A percentile compares a stretch with the other conserved stretches of the same genome.
Evolutionary conservation across 2,329 filamentous ascomycete species (phyloP).

Genomic region (Clarireedia monteithiana): DNA sequence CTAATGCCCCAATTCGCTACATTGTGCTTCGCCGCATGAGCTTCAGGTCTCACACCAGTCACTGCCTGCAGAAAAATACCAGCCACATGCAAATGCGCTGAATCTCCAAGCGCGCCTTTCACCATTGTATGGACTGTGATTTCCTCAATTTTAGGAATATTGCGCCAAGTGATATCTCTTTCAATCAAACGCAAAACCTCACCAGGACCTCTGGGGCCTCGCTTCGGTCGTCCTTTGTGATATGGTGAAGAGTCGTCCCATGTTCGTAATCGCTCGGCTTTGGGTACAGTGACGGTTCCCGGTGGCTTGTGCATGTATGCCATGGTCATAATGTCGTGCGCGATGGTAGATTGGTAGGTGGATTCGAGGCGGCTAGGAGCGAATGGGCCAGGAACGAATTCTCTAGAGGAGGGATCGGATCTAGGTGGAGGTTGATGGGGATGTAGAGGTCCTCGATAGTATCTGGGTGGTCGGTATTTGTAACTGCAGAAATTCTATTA

Average conservation of each 20-base stretch:
- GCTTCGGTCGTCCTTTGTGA: constrained; percentile 80
- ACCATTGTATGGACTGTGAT: constrained; percentile 77
- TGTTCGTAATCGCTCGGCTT: constrained; percentile 61
- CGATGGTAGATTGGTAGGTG: constrained; percentile 81
- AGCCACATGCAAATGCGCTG: constrained; percentile 70
- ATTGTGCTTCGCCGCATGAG: constrained; percentile 62
- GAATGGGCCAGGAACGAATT: constrained; percentile 89
- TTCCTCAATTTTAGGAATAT: constrained; percentile 73
- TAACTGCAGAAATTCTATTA: constrained; percentile 52
- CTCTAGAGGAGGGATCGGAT: constrained; percentile 79
- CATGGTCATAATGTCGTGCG: constrained; percentile 80
- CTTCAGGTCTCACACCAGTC: constrained; percentile 63
- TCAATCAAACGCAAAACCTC: constrained; percentile 66
- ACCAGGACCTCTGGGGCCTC: constrained; percentile 69
- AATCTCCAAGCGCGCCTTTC: constrained; percentile 58
- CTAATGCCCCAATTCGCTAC: constrained; percentile 70
- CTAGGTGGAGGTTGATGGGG: constrained; percentile 83
- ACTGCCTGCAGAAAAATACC: constrained; percentile 81
- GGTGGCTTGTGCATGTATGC: constrained; percentile 82
- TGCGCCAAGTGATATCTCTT: constrained; percentile 68
- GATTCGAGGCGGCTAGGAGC: constrained; percentile 79
- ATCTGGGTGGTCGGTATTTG: constrained; percentile 89
- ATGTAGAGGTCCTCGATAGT: constrained; percentile 87
- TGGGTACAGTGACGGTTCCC: constrained; percentile 52
- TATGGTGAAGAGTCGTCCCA: constrained; percentile 94